phyloP scores from a whole-genome alignment of 1,284 basidiomycete genomes.

The Coriolopsis trogii region DNA sequence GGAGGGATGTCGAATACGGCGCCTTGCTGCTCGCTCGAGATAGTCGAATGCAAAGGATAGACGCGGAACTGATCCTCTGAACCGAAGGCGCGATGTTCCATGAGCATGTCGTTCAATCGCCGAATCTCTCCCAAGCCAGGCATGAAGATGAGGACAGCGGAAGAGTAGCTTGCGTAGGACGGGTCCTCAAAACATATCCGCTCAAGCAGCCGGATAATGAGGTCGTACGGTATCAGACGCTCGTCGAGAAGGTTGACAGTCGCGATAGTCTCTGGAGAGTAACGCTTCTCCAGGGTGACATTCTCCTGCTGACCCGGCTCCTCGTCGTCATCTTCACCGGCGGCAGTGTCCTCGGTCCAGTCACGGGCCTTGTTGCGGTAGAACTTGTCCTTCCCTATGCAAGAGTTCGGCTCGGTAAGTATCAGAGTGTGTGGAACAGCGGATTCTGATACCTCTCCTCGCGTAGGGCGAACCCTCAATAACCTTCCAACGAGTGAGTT shows the following conservation, averaged over 20 bases:
- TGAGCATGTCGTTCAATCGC: slow-evolving; percentile 81
- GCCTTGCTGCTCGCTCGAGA: slow-evolving; percentile 89
- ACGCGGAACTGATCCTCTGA: slow-evolving; percentile 70
- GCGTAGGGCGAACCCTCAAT: slow-evolving; percentile 88
- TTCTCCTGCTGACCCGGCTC: slow-evolving; percentile 50
- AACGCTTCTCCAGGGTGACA: slow-evolving; percentile 71
- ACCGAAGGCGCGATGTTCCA: slow-evolving; percentile 79
- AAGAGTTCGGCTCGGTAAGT: slow-evolving; percentile 4
- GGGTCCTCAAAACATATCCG: slow-evolving; percentile 79
- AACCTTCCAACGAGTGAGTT: slow-evolving; percentile 85
- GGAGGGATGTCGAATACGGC: slow-evolving; percentile 91
- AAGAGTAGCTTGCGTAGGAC: slow-evolving; percentile 63
- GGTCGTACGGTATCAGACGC: slow-evolving; percentile 87
- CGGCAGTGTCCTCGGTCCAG: slow-evolving; percentile 72
- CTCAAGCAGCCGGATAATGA: slow-evolving; percentile 88
- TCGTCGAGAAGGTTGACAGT: slow-evolving; percentile 92
- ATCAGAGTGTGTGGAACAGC: slow-evolving; percentile 26
- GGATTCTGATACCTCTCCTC: slow-evolving; percentile 50
- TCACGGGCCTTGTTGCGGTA: slow-evolving; percentile 68
- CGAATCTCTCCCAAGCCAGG: slow-evolving; percentile 95
- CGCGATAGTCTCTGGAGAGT: slow-evolving; percentile 71
- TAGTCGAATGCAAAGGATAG: slow-evolving; percentile 92
- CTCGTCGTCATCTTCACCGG: slow-evolving; percentile 73
- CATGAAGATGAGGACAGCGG: slow-evolving; percentile 91
- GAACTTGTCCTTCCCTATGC: slow-evolving; percentile 63